These are phyloP conservation scores for Xylariaceae sp. DNA, from an alignment of 2,329 filamentous ascomycete genomes.

Conservation along the genomic window DNA sequence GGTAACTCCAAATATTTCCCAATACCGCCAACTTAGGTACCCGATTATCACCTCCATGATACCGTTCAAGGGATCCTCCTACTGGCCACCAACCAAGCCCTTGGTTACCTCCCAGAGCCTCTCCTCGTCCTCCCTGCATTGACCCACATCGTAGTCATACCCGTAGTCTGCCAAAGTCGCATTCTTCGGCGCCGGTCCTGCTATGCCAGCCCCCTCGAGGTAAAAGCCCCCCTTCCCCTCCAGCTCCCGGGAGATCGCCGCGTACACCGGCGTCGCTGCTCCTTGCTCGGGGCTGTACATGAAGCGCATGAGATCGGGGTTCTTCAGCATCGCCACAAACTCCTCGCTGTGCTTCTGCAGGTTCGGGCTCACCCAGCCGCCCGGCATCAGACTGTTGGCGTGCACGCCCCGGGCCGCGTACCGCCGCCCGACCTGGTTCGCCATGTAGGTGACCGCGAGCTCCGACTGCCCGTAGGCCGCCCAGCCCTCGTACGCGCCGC, in stretches of 20 bases:
- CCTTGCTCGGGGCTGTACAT: background rate
- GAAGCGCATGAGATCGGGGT: background rate
- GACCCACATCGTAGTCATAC: constrained; percentile 24
- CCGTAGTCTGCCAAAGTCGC: constrained; percentile 18
- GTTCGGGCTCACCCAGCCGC: background rate
- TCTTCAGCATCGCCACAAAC: background rate
- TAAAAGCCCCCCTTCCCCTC: constrained; percentile 38
- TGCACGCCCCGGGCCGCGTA: constrained; percentile 37
- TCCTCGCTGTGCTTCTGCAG: background rate
- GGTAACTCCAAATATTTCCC: too few relatives aligned
- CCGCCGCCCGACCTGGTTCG: constrained; percentile 42
- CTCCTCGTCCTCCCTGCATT: constrained; percentile 34
- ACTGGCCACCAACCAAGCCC: constrained; percentile 11
- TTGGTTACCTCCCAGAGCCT: constrained; percentile 32
- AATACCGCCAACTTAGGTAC: too few relatives aligned
- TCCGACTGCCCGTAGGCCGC: constrained; percentile 24
- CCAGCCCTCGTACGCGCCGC: constrained; percentile 4
- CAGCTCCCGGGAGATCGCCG: constrained; percentile 33
- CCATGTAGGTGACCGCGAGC: constrained; percentile 41
- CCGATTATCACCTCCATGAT: too few relatives aligned
- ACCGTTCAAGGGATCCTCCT: too few relatives aligned
- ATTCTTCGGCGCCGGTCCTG: constrained; percentile 23
- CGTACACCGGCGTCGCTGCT: constrained; percentile 27
- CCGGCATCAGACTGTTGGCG: constrained; percentile 18
- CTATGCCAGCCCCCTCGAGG: constrained; percentile 34